Conservation (phyloP, 768 basidiomycete species). For the Russula virescens region DNA sequence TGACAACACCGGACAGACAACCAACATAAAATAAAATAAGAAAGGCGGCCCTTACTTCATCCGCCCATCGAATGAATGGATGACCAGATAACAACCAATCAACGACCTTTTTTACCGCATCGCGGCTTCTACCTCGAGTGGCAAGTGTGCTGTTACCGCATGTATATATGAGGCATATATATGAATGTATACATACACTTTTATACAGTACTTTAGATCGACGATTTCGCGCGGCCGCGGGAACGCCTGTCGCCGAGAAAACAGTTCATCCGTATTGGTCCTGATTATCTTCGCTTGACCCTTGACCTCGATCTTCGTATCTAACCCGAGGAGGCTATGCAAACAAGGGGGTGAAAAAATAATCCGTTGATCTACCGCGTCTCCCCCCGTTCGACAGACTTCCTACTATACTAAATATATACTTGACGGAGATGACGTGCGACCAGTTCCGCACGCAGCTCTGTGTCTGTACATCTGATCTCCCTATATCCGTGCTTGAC, state of each 20-base stretch:
- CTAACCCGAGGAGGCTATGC: background rate
- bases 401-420: no score
- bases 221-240: slow-evolving; percentile 8
- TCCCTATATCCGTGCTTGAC: background rate
- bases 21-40: no score
- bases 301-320: background rate
- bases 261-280: background rate
- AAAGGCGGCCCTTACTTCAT: no score
- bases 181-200: no score
- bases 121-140: background rate
- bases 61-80: background rate
- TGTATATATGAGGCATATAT: background rate
- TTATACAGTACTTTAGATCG: background rate
- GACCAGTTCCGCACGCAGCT: background rate
- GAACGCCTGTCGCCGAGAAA: background rate
- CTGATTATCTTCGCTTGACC: background rate
- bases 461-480: background rate
- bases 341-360: background rate
- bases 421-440: no score
- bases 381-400: no score
- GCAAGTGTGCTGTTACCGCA: background rate
- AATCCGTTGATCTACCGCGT: background rate
- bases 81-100: no score
- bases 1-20: no score
- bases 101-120: background rate